phyloP scores from a whole-genome alignment of 1,284 basidiomycete species.

The Irpex sp. region DNA sequence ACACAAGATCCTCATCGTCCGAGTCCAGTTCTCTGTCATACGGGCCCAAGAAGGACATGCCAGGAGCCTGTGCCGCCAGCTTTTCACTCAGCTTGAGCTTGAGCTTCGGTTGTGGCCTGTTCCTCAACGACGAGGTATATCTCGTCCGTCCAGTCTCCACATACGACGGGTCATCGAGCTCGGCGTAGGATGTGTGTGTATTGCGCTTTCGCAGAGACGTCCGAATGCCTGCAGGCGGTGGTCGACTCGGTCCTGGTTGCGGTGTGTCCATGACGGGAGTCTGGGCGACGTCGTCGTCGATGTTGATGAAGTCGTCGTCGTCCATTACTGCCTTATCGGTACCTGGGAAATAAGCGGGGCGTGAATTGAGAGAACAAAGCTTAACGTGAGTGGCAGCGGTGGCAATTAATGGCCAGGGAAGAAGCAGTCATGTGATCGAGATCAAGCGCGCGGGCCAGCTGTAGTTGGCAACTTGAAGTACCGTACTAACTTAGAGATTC shows the following conservation, averaged over 20 bases:
- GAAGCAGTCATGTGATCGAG: no score
- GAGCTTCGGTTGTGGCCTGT: slow-evolving; percentile 63
- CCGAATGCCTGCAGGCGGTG: slow-evolving; percentile 10
- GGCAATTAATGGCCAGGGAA: no score
- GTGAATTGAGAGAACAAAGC: not conserved
- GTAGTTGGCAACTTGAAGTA: no score
- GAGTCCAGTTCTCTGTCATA: slow-evolving; percentile 95
- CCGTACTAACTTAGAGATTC: no score
- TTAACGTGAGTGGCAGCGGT: not conserved
- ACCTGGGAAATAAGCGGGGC: slow-evolving; percentile 18
- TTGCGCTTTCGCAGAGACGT: slow-evolving; percentile 20
- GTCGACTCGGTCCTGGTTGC: slow-evolving; percentile 11
- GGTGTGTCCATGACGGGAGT: slow-evolving; percentile 8
- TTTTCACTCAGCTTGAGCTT: slow-evolving; percentile 82
- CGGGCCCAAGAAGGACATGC: slow-evolving; percentile 78
- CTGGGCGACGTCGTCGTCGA: slow-evolving; percentile 47
- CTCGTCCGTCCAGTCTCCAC: slow-evolving; percentile 31
- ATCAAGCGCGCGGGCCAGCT: no score
- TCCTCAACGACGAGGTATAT: slow-evolving; percentile 24
- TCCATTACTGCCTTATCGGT: slow-evolving; percentile 12
- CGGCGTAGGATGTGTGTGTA: slow-evolving; percentile 20
- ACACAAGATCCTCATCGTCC: slow-evolving; percentile 88
- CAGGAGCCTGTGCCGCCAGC: slow-evolving; percentile 67
- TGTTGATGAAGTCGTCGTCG: slow-evolving; percentile 61
- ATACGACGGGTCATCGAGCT: slow-evolving; percentile 14